Evolutionary conservation across 1,139 yeast species (phyloP), one percentile per base, ranked within the genome.

Genomic region (Geotrichum klebahnii): DNA sequence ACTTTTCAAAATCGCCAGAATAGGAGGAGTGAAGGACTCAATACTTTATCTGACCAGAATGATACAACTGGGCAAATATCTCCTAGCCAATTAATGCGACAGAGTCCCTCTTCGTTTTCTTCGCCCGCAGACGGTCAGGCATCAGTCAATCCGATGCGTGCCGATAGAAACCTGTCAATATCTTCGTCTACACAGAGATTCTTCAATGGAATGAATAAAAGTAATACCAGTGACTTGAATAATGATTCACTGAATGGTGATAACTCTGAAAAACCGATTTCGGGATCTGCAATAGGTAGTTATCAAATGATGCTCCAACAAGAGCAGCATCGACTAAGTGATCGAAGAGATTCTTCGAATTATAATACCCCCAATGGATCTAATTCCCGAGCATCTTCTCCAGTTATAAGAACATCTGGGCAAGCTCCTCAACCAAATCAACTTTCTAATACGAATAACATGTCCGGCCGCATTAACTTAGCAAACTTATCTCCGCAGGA

Each of bases 401-500:
- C 5, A 20, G 17, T 35, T 35, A 26, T 23, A 35, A 35, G 22
- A 12, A 19, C 38, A 2, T 19, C 38, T 19, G 26, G n/a, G 12
- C 12, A 12, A 19, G n/a, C 54, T 24, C 39, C 35, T 19, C 40
- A 46, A 16, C 44, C 33, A 14, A 40, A 26, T 6, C 46, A 48
- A 23, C 45, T 39, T 26, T 31, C 44, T 3, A 24, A 8, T 6
- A 17, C 16, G 4, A 40, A 12, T 19, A 3, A 17, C 4, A n/a
- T 14, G n/a, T 17, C 19, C 16, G 20, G 19, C 3, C 24, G 47
- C 12, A 28, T 48, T 26, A 48, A 43, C 23, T 32, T 39, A 39
- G 41, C 51, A 6, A 43, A 17, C 12, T 29, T 48, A 40, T 36
- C 51, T 12, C 51, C 47, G 4, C 44, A 34, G 19, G 51, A 48